Base-by-base conservation (phyloP, 2,329 filamentous ascomycete species). In the Botryosphaeria dothidea region DNA sequence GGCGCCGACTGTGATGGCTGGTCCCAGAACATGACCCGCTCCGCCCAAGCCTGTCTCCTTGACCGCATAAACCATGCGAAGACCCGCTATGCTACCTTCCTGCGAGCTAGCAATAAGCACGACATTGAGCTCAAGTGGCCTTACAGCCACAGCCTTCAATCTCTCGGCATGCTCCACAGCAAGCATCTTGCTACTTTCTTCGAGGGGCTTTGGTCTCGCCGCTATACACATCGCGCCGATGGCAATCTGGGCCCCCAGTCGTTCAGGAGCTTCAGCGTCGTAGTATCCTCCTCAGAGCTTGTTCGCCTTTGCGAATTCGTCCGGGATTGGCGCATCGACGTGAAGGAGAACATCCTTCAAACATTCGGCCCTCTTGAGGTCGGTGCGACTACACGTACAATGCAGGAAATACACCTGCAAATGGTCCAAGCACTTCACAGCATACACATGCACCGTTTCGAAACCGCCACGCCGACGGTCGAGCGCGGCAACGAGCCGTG, bases 51-150 rank as follows among this genome's bases (percentile, higher is more conserved):
- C 15, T 31, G 34, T 11, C 63, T 65, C 5, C 36, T 60, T 6
- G 29, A 38, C 23, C 54, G 46, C 54, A 65, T 65, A 11, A 56
- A 60, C 27, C 36, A 23, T 19, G 63, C 63, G 11, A 65, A 65
- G 56, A 61, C 63, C 5, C 63, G 56, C 25, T 65, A 65, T 19
- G 63, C 63, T 19, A 65, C 63, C 13, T 65, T 25, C 27, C 36
- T 65, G 9, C 63, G 63, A 15, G 63, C 46, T 7, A 23, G 36
- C 29, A 34, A 36, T 36, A 46, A 46, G 63, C 46, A 57, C n/a
- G 63, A 65, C 31, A 36, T 65, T 19, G 31, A 34, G 43, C 31
- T 65, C 34, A 21, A 36, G 13, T 65, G 63, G 63, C 23, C 46
- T 9, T 52, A 58, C 34, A 25, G 48, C 19, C 46, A 61, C 25